Evolutionary conservation across 768 basidiomycete genomes (phyloP).

Genomic region (Mycena venus): DNA sequence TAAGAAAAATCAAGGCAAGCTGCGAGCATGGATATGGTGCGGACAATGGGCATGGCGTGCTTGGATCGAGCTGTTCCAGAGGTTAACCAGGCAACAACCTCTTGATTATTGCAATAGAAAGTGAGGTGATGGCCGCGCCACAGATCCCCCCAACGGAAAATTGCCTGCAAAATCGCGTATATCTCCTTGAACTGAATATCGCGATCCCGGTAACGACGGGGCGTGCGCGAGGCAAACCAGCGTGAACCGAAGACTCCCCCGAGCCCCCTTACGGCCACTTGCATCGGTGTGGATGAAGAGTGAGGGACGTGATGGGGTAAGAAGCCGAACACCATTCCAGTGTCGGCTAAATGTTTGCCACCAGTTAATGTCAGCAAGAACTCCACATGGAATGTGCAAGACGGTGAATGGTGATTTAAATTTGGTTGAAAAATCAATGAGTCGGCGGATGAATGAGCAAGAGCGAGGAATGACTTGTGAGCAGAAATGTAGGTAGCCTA

Average conservation of each 20-base stretch:
- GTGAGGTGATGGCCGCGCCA: constrained; percentile 41
- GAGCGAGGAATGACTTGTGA: constrained; percentile 50
- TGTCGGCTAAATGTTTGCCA: constrained; percentile 39
- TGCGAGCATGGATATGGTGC: neutral
- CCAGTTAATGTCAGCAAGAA: constrained; percentile 44
- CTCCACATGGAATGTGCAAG: constrained; percentile 34
- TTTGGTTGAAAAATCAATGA: constrained; percentile 44
- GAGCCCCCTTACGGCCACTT: constrained; percentile 42
- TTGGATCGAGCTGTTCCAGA: neutral
- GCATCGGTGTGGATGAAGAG: constrained; percentile 46
- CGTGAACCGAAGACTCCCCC: neutral
- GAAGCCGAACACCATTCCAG: constrained; percentile 46
- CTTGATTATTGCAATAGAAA: constrained; percentile 47
- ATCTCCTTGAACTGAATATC: constrained; percentile 53
- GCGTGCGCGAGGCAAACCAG: constrained; percentile 43
- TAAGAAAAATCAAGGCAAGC: constrained; percentile 19
- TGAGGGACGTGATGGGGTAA: constrained; percentile 13
- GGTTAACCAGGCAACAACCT: constrained; percentile 34
- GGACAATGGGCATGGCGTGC: neutral
- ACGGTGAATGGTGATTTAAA: constrained; percentile 33
- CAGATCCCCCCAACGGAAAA: constrained; percentile 42
- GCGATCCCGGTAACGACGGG: constrained; percentile 35
- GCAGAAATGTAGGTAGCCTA: constrained; percentile 49
- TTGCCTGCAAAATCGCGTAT: constrained; percentile 45
- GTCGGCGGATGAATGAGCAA: constrained; percentile 41